Evolutionary conservation across 306 rosid genomes (phyloP).

Genomic region (Amphicarpaea edgeworthii): DNA sequence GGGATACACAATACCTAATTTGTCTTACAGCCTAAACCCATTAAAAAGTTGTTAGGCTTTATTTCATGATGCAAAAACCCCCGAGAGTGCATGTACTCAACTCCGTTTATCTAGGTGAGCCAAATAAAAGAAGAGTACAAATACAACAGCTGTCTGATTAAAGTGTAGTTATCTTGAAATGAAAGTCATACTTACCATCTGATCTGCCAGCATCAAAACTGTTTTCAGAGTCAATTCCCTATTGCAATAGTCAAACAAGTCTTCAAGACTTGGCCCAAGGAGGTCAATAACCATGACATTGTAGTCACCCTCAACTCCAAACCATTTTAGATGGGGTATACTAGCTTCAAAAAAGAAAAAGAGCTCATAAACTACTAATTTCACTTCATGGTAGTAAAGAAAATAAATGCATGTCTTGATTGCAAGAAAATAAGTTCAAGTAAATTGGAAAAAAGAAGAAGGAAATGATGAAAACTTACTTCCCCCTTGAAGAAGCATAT

Average conservation of each 20-base stretch:
- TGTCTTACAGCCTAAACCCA: slow-evolving; percentile 98
- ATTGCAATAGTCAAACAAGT: slow-evolving; percentile 87
- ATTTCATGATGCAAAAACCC: slow-evolving; percentile 99
- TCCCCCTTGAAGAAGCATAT: slow-evolving; percentile 98
- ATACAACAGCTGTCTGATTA: slow-evolving; percentile 24
- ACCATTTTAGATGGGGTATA: slow-evolving; percentile 95
- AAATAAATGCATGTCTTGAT: slow-evolving; percentile 21
- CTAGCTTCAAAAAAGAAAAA: slow-evolving; percentile 70
- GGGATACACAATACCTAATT: slow-evolving; percentile 70
- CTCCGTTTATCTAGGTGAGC: slow-evolving; percentile 79
- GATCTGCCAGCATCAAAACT: slow-evolving; percentile 98
- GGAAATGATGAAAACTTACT: slow-evolving; percentile 60
- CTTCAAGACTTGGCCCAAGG: slow-evolving; percentile 98
- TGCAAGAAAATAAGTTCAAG: slow-evolving; percentile 6
- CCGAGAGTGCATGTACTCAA: slow-evolving; percentile 96
- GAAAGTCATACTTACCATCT: slow-evolving; percentile 70
- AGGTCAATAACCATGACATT: slow-evolving; percentile 97
- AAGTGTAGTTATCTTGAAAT: slow-evolving; percentile 33
- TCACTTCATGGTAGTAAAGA: slow-evolving; percentile 6
- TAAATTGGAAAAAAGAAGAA: slow-evolving; percentile 6
- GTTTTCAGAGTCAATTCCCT: slow-evolving; percentile 88
- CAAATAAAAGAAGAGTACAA: slow-evolving; percentile 43
- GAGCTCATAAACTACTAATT: slow-evolving; percentile 18
- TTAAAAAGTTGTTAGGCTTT: slow-evolving; percentile 98
- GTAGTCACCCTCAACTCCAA: slow-evolving; percentile 96